A percentile compares a stretch with the other conserved stretches of the same genome.
Evolutionary conservation across 2,329 filamentous ascomycete genomes (phyloP).

Genomic region (Phialophora verrucosa): DNA sequence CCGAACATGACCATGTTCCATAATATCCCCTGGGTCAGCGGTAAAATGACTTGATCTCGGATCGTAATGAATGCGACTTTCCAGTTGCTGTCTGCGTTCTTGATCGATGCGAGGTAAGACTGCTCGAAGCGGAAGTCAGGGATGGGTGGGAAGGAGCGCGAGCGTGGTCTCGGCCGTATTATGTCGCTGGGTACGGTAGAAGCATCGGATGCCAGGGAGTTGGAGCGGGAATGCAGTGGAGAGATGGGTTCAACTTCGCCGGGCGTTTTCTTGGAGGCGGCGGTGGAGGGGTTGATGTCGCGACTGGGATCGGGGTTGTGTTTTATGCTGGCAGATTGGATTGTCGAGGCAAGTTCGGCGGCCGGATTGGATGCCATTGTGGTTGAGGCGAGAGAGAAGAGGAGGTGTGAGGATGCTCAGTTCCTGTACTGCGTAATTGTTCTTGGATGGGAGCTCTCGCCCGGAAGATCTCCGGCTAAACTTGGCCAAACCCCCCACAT

Average conservation of each 20-base stretch:
- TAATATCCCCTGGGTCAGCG: slow-evolving; percentile 83
- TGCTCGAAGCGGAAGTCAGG: slow-evolving; percentile 94
- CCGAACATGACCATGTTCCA: slow-evolving; percentile 85
- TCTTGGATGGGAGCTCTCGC: neutral
- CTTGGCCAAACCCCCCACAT: slow-evolving; percentile 1
- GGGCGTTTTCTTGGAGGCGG: slow-evolving; percentile 69
- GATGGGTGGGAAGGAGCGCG: slow-evolving; percentile 68
- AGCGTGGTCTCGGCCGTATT: slow-evolving; percentile 47
- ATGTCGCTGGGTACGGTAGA: slow-evolving; percentile 57
- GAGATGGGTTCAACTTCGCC: slow-evolving; percentile 49
- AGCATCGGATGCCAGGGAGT: slow-evolving; percentile 49
- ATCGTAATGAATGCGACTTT: slow-evolving; percentile 82
- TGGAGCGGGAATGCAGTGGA: slow-evolving; percentile 45
- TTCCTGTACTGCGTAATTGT: neutral
- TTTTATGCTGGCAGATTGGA: slow-evolving; percentile 82
- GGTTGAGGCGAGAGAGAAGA: neutral
- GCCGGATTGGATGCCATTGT: slow-evolving; percentile 64
- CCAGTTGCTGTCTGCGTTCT: slow-evolving; percentile 77
- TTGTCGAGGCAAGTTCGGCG: slow-evolving; percentile 73
- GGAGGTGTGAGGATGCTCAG: neutral
- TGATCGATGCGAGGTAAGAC: slow-evolving; percentile 92
- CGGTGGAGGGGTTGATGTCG: slow-evolving; percentile 81
- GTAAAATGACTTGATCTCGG: slow-evolving; percentile 84
- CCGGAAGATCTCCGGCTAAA: slow-evolving; percentile 17
- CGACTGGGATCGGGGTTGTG: slow-evolving; percentile 71